These are phyloP conservation scores for Hyphodiscus sp. DNA, from an alignment of 2,329 filamentous ascomycete genomes.

Conservation along the genomic window DNA sequence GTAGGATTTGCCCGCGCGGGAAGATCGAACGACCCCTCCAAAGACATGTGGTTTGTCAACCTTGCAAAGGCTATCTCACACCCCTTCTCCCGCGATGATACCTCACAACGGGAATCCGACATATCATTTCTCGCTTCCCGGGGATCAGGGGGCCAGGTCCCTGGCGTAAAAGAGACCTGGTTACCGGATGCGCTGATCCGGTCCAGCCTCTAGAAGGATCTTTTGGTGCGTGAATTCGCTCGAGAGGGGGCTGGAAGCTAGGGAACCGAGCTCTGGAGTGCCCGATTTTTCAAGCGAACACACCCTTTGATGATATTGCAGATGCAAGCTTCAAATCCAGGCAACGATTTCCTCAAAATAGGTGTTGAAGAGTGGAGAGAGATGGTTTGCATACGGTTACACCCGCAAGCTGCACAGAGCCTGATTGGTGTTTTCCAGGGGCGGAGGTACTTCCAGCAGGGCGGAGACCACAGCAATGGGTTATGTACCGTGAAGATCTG, in stretches of 20 bases:
- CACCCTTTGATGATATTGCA: neutral
- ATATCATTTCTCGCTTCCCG: neutral
- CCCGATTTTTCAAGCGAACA: neutral
- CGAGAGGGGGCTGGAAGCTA: neutral
- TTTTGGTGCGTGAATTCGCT: neutral
- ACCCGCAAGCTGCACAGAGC: neutral
- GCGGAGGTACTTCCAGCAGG: neutral
- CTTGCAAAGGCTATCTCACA: neutral
- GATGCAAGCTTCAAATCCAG: neutral
- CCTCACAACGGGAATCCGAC: neutral
- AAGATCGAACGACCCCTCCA: neutral
- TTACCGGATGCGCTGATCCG: neutral
- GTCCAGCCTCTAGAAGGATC: neutral
- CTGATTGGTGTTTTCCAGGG: neutral
- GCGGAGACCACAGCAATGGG: neutral
- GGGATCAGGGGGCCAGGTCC: neutral
- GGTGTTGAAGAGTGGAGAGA: neutral
- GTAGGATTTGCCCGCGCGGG: neutral
- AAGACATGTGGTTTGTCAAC: neutral
- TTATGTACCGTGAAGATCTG: neutral
- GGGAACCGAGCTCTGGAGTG: neutral
- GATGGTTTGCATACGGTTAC: neutral
- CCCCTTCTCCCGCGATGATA: too few species aligned
- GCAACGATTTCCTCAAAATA: neutral
- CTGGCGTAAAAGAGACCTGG: neutral